Conservation (phyloP, 2,329 filamentous ascomycete species). For the Trematosphaeria pertusa region DNA sequence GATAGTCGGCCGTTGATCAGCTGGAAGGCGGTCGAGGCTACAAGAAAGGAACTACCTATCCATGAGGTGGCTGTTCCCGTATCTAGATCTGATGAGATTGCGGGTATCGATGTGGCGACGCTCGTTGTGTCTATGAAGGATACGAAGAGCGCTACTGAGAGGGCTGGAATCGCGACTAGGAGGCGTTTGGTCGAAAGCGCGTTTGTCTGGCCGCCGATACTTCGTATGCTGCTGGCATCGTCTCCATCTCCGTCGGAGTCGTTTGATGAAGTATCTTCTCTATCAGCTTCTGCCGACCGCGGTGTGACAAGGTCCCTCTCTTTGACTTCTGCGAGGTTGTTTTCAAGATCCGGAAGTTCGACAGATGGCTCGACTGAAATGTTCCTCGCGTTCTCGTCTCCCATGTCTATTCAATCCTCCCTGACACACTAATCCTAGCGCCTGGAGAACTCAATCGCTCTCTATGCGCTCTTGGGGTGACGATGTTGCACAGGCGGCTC, state of each 20-base stretch:
- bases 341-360: slow-evolving; percentile 10
- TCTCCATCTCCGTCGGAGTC: not conserved
- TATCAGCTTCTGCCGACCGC: not conserved
- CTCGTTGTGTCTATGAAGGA: slow-evolving; percentile 24
- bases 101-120: slow-evolving; percentile 19
- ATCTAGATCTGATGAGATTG: slow-evolving; percentile 18
- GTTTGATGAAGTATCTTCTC: not conserved
- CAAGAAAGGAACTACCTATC: slow-evolving; percentile 24
- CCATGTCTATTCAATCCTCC: too few species aligned
- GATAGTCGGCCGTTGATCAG: slow-evolving; percentile 68
- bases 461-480: too few species aligned
- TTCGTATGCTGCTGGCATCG: slow-evolving; percentile 9
- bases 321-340: slow-evolving; percentile 5
- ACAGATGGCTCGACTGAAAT: not conserved
- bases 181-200: slow-evolving; percentile 16
- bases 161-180: slow-evolving; percentile 18
- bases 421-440: too few species aligned
- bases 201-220: slow-evolving; percentile 23
- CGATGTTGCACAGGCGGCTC: too few species aligned
- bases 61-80: slow-evolving; percentile 19
- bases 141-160: slow-evolving; percentile 23
- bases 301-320: slow-evolving; percentile 3
- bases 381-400: not conserved
- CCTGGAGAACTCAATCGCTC: too few species aligned
- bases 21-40: slow-evolving; percentile 57